A percentile compares a stretch with the other conserved stretches of the same genome.
phyloP scores from a whole-genome alignment of 345 rosid species.

The Adansonia digitata region DNA sequence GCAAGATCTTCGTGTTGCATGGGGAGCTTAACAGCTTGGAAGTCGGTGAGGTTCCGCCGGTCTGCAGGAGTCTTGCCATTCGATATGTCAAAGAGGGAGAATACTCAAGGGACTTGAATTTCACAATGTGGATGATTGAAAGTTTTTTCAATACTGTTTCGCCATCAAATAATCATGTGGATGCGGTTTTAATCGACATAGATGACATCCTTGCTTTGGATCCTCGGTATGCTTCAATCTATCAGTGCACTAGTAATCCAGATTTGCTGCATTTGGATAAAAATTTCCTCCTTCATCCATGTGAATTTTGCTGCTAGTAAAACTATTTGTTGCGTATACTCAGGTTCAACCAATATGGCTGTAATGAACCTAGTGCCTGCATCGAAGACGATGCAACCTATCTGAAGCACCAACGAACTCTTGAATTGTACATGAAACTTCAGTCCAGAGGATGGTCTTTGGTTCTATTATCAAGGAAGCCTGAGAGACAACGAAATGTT shows the following conservation, averaged over 20 bases:
- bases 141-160: conserved; percentile 33
- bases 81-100: conserved; percentile 41
- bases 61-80: conserved; percentile 46
- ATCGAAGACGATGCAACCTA: conserved; percentile 37
- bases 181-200: conserved; percentile 60
- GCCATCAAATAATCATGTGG: conserved; percentile 31
- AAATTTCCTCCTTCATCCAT: neutral
- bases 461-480: conserved; percentile 54
- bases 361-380: conserved; percentile 10
- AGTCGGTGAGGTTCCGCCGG: conserved; percentile 37
- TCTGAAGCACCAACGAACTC: conserved; percentile 27
- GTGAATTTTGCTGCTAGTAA: neutral
- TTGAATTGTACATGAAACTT: conserved; percentile 44
- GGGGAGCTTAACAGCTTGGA: conserved; percentile 52
- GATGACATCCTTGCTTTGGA: conserved; percentile 40
- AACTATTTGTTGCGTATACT: neutral
- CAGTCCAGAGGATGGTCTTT: conserved; percentile 53
- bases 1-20: conserved; percentile 46
- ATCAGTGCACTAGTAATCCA: conserved; percentile 29
- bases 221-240: conserved; percentile 6
- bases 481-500: conserved; percentile 30
- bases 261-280: neutral
- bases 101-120: conserved; percentile 49
- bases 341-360: conserved; percentile 30
- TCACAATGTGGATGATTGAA: conserved; percentile 40